Conservation (phyloP, 352 stramenopile species). For the Globisporangium nagaii region DNA sequence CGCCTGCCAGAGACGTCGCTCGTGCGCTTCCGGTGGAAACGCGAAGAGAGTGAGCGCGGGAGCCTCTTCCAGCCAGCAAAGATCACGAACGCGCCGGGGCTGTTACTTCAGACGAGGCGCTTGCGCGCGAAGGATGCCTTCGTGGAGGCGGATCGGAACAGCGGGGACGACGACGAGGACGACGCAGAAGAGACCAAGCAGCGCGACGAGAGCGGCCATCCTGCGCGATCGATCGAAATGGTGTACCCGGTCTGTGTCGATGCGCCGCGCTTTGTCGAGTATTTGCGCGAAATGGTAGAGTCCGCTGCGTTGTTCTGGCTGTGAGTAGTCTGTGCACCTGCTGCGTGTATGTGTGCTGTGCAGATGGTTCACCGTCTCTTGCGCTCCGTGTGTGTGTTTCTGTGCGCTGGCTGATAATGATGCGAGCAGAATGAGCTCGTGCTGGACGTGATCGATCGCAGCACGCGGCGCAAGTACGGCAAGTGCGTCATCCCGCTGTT, state of each 20-base stretch:
- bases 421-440: constrained; percentile 28
- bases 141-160: not conserved
- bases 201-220: not conserved
- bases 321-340: not conserved
- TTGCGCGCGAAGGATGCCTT: not conserved
- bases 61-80: constrained; percentile 14
- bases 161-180: not conserved
- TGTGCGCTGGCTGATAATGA: not conserved
- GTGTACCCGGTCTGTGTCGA: constrained; percentile 11
- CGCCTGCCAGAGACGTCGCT: constrained; percentile 4
- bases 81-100: constrained; percentile 3
- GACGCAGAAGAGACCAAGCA: not conserved
- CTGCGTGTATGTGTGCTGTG: no score
- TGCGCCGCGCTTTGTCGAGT: constrained; percentile 9
- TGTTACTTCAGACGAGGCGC: not conserved
- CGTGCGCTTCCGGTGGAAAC: constrained; percentile 7
- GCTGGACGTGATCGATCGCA: constrained; percentile 60
- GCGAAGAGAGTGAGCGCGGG: constrained; percentile 1
- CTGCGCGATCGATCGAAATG: constrained; percentile 8
- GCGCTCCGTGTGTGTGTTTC: not conserved
- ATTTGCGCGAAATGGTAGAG: constrained; percentile 11
- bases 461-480: constrained; percentile 30
- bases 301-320: not conserved
- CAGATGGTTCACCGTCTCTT: not conserved
- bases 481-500: constrained; percentile 22